These are phyloP conservation scores for Eimeria zaria DNA, from an alignment of 169 alveolate species.

Conservation along the genomic window DNA sequence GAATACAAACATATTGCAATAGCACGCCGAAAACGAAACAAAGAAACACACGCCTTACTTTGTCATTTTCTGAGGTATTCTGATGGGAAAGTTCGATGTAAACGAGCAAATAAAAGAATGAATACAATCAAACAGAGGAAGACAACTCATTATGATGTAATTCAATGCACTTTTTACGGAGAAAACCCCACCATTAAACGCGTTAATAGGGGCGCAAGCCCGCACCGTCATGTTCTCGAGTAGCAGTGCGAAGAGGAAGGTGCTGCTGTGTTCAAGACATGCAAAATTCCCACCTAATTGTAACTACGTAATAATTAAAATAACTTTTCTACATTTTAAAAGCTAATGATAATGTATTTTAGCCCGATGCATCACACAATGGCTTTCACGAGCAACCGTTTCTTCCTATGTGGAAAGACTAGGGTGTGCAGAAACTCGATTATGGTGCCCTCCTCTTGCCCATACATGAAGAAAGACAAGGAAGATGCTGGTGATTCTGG, in stretches of 20 bases:
- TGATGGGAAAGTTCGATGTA: too few species aligned
- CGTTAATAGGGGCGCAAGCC: not conserved
- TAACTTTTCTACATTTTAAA: not conserved
- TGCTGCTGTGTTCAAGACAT: not conserved
- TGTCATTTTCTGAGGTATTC: not conserved
- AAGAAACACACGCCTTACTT: not conserved
- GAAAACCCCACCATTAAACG: not conserved
- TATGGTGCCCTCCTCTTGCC: not conserved
- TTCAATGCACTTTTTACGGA: not conserved
- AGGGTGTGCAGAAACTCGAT: not conserved
- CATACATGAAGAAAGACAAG: not conserved
- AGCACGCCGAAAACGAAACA: not conserved
- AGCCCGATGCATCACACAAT: not conserved
- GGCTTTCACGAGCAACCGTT: not conserved
- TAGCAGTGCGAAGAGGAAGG: not conserved
- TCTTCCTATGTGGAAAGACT: not conserved
- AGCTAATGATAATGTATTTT: not conserved
- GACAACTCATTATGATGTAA: not conserved
- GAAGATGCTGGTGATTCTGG: not conserved
- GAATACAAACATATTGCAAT: not conserved
- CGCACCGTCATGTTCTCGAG: conserved; percentile 4
- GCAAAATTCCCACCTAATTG: not conserved
- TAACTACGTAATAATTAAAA: not conserved
- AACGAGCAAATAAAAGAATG: not conserved
- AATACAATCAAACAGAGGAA: not conserved